A percentile compares a stretch with the other conserved stretches of the same genome.
These are phyloP conservation scores for Aspergillus fijiensis DNA, from an alignment of 2,329 filamentous ascomycete species.

Conservation along the genomic window DNA sequence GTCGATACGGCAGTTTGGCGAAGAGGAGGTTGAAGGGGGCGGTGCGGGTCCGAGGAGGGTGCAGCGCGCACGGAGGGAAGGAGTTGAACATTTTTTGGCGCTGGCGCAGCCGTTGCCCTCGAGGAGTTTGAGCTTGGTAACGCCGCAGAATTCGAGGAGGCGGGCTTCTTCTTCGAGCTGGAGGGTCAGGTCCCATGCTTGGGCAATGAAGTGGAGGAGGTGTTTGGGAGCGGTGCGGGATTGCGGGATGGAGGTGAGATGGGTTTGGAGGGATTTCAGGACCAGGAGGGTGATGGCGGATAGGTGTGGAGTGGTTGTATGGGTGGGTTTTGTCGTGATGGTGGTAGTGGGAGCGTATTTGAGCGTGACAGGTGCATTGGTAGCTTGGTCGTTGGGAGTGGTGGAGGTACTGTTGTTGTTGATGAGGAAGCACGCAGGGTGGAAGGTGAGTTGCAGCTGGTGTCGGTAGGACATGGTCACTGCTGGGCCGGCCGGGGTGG, in stretches of 20 bases:
- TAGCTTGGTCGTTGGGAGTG: constrained; percentile 22
- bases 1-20: constrained; percentile 31
- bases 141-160: constrained; percentile 46
- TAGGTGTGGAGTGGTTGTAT: constrained; percentile 17
- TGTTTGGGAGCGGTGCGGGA: constrained; percentile 37
- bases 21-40: constrained; percentile 4
- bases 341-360: constrained; percentile 26
- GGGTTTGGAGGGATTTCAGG: constrained; percentile 42
- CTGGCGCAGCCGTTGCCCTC: constrained; percentile 20
- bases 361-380: constrained; percentile 35
- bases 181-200: constrained; percentile 44
- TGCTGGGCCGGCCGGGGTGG: constrained; percentile 28
- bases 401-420: constrained; percentile 21
- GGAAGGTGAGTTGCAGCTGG: constrained; percentile 44
- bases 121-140: constrained; percentile 40
- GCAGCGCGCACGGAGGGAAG: constrained; percentile 38
- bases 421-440: constrained; percentile 39
- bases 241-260: constrained; percentile 38
- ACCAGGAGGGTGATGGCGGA: constrained; percentile 43
- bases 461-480: constrained; percentile 45
- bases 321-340: constrained; percentile 16
- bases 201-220: constrained; percentile 42
- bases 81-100: neutral
- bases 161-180: constrained; percentile 46
- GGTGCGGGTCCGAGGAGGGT: constrained; percentile 34